phyloP scores from a whole-genome alignment of 2,329 filamentous ascomycete genomes.

The Penicillium sp. region DNA sequence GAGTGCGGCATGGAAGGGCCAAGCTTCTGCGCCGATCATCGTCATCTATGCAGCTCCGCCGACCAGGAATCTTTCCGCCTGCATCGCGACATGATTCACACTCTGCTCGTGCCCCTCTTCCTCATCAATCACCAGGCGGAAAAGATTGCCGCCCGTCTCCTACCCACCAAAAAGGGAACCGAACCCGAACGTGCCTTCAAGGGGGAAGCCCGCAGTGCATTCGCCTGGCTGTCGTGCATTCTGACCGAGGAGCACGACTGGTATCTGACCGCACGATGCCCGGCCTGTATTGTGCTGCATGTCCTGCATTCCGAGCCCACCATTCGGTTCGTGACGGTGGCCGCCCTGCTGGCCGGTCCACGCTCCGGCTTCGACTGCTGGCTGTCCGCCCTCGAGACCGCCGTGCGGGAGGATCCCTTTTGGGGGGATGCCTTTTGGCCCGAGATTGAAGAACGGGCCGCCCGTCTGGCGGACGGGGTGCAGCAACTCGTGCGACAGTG shows the following conservation, averaged over 20 bases:
- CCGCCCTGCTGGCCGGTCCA: conserved; percentile 35
- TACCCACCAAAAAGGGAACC: conserved; percentile 44
- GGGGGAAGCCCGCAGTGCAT: conserved; percentile 52
- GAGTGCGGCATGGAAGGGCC: conserved; percentile 31
- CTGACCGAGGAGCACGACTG: conserved; percentile 53
- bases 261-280: conserved; percentile 52
- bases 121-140: conserved; percentile 52
- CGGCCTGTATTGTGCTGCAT: conserved; percentile 41
- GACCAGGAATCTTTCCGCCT: conserved; percentile 40
- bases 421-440: conserved; percentile 41
- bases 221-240: conserved; percentile 55
- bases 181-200: conserved; percentile 54
- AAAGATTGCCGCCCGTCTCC: conserved; percentile 45
- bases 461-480: conserved; percentile 33
- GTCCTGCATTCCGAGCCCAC: conserved; percentile 42
- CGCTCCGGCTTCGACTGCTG: conserved; percentile 36
- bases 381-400: conserved; percentile 33
- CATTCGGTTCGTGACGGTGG: conserved; percentile 39
- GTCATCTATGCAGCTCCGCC: conserved; percentile 24
- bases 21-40: conserved; percentile 35
- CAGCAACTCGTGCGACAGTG: conserved; percentile 37
- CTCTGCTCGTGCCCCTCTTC: conserved; percentile 53
- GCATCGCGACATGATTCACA: conserved; percentile 55
- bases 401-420: conserved; percentile 39
- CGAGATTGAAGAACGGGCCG: conserved; percentile 37